Conservation (phyloP, 2,329 filamentous ascomycete genomes). For the Ophioceras dolichostomum region DNA sequence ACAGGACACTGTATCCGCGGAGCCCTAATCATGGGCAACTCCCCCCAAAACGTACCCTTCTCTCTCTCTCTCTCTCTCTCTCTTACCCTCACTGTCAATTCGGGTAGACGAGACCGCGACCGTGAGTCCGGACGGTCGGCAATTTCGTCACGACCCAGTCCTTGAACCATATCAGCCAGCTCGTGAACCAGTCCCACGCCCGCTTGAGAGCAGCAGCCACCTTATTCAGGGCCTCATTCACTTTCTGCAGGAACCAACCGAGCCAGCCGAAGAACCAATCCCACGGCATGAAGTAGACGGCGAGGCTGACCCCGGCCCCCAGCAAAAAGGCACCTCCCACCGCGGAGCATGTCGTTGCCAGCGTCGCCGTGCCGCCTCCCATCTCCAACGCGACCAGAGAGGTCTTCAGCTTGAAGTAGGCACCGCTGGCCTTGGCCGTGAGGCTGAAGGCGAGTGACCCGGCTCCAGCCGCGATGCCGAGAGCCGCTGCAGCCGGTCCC, state of each 20-base stretch:
- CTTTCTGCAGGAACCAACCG: neutral
- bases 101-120: too few species aligned
- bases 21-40: too few species aligned
- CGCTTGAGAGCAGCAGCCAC: neutral
- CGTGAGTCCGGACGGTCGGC: too few species aligned
- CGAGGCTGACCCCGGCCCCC: neutral
- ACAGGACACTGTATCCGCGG: too few species aligned
- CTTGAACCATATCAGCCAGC: neutral
- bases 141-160: too few species aligned
- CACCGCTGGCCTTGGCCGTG: neutral
- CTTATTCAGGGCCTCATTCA: neutral
- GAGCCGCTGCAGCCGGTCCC: neutral
- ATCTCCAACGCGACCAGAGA: neutral
- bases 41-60: too few species aligned
- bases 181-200: neutral
- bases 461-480: neutral
- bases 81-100: too few species aligned
- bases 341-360: neutral
- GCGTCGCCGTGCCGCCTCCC: neutral
- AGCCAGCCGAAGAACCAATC: neutral
- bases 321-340: neutral
- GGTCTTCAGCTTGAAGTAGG: neutral
- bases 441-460: neutral
- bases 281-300: neutral
- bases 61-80: too few species aligned